These are phyloP conservation scores for Arctium minus DNA, from an alignment of 129 eudicot species.

Conservation along the genomic window DNA sequence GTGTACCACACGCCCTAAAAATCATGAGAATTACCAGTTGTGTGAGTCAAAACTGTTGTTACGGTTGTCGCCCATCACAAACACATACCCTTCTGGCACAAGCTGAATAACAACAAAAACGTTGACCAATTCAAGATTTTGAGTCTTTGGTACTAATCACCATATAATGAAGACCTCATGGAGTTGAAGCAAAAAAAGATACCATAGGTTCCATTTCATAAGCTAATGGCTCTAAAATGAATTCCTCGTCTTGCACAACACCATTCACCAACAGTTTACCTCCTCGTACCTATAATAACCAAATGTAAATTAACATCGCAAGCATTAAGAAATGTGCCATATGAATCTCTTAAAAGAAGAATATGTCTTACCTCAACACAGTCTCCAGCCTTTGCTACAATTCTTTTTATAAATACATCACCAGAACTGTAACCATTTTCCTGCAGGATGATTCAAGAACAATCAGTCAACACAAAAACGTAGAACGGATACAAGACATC, in stretches of 20 bases:
- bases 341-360: not conserved
- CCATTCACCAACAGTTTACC: constrained; percentile 76
- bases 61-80: constrained; percentile 96
- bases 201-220: constrained; percentile 88
- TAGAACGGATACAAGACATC: not conserved
- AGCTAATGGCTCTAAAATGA: constrained; percentile 79
- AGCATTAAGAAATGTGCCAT: not conserved
- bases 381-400: constrained; percentile 92
- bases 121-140: not conserved
- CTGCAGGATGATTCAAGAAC: constrained; percentile 32
- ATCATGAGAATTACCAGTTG: constrained; percentile 49
- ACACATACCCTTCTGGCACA: constrained; percentile 92
- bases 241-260: constrained; percentile 76
- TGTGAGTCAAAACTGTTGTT: constrained; percentile 94
- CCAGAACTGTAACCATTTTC: constrained; percentile 56
- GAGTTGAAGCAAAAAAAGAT: constrained; percentile 14
- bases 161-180: not conserved
- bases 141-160: not conserved
- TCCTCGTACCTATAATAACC: constrained; percentile 50
- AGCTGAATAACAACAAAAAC: constrained; percentile 40
- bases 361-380: constrained; percentile 61
- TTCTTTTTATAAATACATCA: constrained; percentile 79
- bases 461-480: constrained; percentile 4
- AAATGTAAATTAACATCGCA: not conserved
- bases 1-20: not conserved